Evolutionary conservation across 1,284 basidiomycete genomes (phyloP).

Genomic region (Ceraceosorus bombacis): DNA sequence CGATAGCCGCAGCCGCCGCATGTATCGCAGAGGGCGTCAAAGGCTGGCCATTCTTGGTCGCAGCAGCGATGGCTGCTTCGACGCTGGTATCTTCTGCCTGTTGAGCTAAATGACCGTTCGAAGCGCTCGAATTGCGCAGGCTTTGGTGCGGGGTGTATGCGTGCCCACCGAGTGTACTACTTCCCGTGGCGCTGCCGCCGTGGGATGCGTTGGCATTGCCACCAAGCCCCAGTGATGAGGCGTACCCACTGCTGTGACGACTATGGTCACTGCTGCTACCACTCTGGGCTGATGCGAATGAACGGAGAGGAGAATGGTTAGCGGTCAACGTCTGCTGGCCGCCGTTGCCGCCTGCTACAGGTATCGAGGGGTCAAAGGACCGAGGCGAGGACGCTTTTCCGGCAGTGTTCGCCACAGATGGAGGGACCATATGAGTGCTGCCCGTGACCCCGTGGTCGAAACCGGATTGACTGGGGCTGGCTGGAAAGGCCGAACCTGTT

Average conservation of each 20-base stretch:
- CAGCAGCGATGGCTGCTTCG: background rate
- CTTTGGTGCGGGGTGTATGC: background rate
- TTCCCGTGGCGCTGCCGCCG: slow-evolving; percentile 1
- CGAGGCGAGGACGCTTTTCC: no score
- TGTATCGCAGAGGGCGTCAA: background rate
- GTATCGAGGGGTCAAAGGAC: no score
- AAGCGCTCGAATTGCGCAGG: background rate
- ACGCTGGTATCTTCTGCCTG: background rate
- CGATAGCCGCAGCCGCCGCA: background rate
- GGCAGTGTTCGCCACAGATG: no score
- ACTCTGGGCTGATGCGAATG: background rate
- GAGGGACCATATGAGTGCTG: no score
- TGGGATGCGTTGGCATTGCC: background rate
- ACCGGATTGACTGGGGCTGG: no score
- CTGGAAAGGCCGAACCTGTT: no score
- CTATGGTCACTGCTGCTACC: slow-evolving; percentile 5
- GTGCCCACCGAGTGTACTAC: background rate
- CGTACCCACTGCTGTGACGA: slow-evolving; percentile 3
- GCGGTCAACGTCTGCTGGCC: no score
- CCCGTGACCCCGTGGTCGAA: no score
- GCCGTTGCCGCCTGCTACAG: no score
- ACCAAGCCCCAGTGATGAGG: slow-evolving; percentile 1
- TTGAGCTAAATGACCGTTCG: background rate
- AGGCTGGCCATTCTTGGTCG: background rate
- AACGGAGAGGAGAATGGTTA: no score